These are phyloP conservation scores for Dalbergia cochinchinensis DNA, from an alignment of 306 rosid species.

Conservation along the genomic window DNA sequence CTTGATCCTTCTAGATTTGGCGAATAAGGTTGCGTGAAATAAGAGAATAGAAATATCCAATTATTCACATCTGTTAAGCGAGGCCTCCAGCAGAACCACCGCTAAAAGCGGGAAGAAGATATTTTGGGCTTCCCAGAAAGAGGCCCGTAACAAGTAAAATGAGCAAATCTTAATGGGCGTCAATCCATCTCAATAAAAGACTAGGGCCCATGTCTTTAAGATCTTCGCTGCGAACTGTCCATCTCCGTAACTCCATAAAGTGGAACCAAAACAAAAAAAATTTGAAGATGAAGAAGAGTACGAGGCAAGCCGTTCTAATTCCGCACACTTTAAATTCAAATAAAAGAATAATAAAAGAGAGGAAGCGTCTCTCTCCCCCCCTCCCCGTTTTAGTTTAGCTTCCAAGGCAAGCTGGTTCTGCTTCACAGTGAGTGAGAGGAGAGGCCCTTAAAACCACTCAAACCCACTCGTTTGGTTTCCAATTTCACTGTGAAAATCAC, in stretches of 20 bases:
- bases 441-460: slow-evolving; percentile 39
- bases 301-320: slow-evolving; percentile 21
- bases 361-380: neutral
- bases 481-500: neutral
- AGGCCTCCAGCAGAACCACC: neutral
- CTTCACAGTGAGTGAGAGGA: neutral
- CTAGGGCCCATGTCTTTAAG: slow-evolving; percentile 1
- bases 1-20: slow-evolving; percentile 38
- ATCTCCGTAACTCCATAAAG: neutral
- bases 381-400: slow-evolving; percentile 38
- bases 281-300: neutral
- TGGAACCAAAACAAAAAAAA: no score
- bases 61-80: neutral
- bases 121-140: neutral
- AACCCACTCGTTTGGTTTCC: neutral
- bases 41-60: slow-evolving; percentile 23
- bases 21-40: slow-evolving; percentile 26
- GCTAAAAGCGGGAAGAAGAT: neutral
- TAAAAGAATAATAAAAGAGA: neutral
- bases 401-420: slow-evolving; percentile 46
- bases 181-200: neutral
- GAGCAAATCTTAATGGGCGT: neutral
- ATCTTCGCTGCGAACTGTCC: neutral
- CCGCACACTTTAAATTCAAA: neutral
- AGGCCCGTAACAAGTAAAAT: slow-evolving; percentile 2